These are phyloP conservation scores for Anisodus acutangulus DNA, from an alignment of 257 asterid species.

Conservation along the genomic window DNA sequence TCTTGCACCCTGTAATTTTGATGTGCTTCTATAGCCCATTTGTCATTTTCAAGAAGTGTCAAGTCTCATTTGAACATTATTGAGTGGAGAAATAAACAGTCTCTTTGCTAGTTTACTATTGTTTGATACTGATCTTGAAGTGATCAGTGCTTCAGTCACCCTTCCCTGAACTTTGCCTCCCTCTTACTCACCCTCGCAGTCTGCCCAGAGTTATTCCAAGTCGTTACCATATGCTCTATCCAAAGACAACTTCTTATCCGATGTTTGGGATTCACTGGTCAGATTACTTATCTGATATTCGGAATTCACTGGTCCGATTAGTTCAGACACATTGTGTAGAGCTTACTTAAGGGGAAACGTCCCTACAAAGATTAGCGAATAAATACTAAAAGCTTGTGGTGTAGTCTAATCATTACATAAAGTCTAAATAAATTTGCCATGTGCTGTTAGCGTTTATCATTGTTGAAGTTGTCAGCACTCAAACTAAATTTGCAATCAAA, in stretches of 20 bases:
- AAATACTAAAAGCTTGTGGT: neutral
- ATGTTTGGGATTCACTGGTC: no score
- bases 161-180: no score
- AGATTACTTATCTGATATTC: no score
- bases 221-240: neutral
- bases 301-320: no score
- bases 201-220: neutral
- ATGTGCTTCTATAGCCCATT: neutral
- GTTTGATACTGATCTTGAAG: no score
- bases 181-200: no score
- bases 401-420: neutral
- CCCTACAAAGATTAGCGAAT: no score
- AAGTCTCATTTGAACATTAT: slow-evolving; percentile 2
- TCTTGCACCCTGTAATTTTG: slow-evolving; percentile 4
- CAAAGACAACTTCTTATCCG: no score
- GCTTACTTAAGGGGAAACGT: no score
- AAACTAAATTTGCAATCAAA: no score
- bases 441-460: neutral
- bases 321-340: no score
- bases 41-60: neutral
- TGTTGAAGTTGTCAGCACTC: neutral
- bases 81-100: neutral
- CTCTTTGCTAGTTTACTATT: neutral
- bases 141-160: no score
- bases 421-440: neutral